phyloP scores from a whole-genome alignment of 2,329 filamentous ascomycete genomes.

The Periconia sp. region DNA sequence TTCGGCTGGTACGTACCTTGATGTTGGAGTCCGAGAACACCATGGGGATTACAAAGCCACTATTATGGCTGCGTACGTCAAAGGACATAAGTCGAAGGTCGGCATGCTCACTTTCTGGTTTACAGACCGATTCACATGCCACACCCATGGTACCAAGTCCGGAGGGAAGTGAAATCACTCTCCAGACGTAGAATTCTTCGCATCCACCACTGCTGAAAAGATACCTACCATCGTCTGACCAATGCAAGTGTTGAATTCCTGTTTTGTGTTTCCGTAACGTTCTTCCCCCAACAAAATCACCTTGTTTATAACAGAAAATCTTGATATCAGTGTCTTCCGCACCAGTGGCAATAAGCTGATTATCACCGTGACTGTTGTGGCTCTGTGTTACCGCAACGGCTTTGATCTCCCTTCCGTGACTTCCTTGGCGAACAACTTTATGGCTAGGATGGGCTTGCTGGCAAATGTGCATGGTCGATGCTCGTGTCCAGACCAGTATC shows the following conservation, averaged over 20 bases:
- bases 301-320: conserved; percentile 59
- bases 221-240: conserved; percentile 66
- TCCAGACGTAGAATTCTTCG: conserved; percentile 90
- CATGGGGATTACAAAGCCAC: conserved; percentile 64
- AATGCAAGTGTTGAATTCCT: conserved; percentile 79
- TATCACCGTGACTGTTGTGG: neutral
- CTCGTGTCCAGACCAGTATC: conserved; percentile 75
- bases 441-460: conserved; percentile 46
- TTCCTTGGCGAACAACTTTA: conserved; percentile 63
- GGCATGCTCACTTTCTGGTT: conserved; percentile 52
- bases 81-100: conserved; percentile 85
- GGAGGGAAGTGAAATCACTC: conserved; percentile 56
- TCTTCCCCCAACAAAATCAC: conserved; percentile 54
- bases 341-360: conserved; percentile 63
- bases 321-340: conserved; percentile 75
- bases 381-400: conserved; percentile 52
- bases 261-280: conserved; percentile 77
- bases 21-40: conserved; percentile 83
- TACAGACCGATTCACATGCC: conserved; percentile 54
- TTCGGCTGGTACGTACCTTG: conserved; percentile 47
- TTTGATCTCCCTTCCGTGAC: conserved; percentile 87
- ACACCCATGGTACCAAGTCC: conserved; percentile 54
- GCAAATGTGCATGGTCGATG: conserved; percentile 54
- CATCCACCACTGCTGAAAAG: conserved; percentile 85
- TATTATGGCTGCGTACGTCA: conserved; percentile 51